A percentile compares a stretch with the other conserved stretches of the same genome.
Conservation (phyloP, 768 basidiomycete genomes). For the Boletus barrowsii region DNA sequence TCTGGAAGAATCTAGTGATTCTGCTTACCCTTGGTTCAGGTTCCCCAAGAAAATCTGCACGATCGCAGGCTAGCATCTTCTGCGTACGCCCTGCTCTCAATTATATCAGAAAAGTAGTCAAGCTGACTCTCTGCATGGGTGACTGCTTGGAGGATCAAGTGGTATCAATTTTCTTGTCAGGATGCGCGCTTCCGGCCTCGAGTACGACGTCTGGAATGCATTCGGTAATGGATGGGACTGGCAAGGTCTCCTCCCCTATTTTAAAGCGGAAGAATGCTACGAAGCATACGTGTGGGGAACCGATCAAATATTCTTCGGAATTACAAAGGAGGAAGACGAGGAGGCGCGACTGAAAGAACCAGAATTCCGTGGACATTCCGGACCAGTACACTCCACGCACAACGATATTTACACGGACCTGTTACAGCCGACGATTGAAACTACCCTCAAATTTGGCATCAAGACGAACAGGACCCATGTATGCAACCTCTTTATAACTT, state of each 20-base stretch:
- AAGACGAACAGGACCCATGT: slow-evolving; percentile 15
- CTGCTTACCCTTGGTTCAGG: neutral
- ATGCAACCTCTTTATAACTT: neutral
- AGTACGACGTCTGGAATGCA: slow-evolving; percentile 19
- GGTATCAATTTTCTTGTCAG: slow-evolving; percentile 17
- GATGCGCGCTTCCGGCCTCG: slow-evolving; percentile 18
- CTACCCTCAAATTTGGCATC: slow-evolving; percentile 7
- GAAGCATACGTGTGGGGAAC: slow-evolving; percentile 4
- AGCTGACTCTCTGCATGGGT: neutral
- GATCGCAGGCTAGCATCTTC: neutral
- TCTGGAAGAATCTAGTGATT: neutral
- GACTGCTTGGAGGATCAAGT: slow-evolving; percentile 20
- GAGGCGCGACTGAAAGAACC: slow-evolving; percentile 7
- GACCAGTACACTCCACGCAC: slow-evolving; percentile 13
- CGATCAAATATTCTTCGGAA: slow-evolving; percentile 15
- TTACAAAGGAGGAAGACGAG: slow-evolving; percentile 9
- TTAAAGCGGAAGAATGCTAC: slow-evolving; percentile 14
- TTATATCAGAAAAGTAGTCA: no score
- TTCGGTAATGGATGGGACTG: slow-evolving; percentile 19
- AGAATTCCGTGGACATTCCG: slow-evolving; percentile 9
- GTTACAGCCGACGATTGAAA: slow-evolving; percentile 10
- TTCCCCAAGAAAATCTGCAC: slow-evolving; percentile 13
- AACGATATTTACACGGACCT: slow-evolving; percentile 14
- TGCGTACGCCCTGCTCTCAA: slow-evolving; percentile 2
- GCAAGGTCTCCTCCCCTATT: slow-evolving; percentile 13